Percentiles rank a stretch among this genome's conserved stretches.
phyloP scores from a whole-genome alignment of 2,329 filamentous ascomycete species.

The Cytospora piceae region DNA sequence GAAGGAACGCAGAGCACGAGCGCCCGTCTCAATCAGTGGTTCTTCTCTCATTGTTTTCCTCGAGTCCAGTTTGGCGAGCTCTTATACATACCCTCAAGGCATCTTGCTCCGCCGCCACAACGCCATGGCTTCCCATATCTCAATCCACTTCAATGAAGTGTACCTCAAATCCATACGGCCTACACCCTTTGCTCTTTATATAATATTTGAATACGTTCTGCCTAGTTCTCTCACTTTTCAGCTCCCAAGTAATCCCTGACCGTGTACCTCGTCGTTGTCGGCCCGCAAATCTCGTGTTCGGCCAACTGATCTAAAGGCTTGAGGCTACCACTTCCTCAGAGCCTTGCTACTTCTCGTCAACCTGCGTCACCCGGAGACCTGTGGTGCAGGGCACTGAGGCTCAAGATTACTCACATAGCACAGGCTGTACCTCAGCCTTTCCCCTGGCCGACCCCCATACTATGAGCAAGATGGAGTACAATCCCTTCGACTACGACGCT shows the following conservation, averaged over 20 bases:
- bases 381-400: constrained; percentile 9
- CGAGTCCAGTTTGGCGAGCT: constrained; percentile 19
- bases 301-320: constrained; percentile 4
- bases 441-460: not conserved
- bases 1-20: constrained; percentile 5
- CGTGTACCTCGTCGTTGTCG: constrained; percentile 3
- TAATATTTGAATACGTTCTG: constrained; percentile 17
- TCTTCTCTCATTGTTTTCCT: constrained; percentile 13
- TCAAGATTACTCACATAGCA: not conserved
- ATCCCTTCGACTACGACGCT: constrained; percentile 10
- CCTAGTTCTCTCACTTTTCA: constrained; percentile 14
- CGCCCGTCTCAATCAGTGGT: constrained; percentile 3
- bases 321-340: constrained; percentile 19
- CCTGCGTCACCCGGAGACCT: constrained; percentile 1
- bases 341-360: constrained; percentile 15
- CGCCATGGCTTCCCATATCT: constrained; percentile 20
- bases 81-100: constrained; percentile 30
- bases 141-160: constrained; percentile 17
- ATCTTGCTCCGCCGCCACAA: constrained; percentile 26
- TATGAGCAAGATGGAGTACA: constrained; percentile 20
- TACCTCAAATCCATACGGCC: not conserved
- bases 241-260: constrained; percentile 5
- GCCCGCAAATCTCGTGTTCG: not conserved
- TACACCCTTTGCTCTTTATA: constrained; percentile 9
- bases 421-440: not conserved